A percentile compares a stretch with the other conserved stretches of the same genome.
phyloP scores from a whole-genome alignment of 2,329 filamentous ascomycete genomes.

The Cladophialophora carrionii region DNA sequence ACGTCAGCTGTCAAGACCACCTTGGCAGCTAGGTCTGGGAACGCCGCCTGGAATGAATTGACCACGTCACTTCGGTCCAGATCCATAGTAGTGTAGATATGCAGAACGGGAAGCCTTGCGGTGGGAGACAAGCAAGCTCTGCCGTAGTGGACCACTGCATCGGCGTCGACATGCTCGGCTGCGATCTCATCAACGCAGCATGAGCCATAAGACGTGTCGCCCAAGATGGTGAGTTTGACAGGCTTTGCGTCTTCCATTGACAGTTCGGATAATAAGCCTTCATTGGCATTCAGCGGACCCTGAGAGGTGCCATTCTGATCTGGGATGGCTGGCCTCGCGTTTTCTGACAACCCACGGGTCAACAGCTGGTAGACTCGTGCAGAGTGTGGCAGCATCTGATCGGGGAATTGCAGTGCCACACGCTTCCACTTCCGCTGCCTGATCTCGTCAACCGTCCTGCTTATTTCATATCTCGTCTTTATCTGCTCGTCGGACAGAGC shows the following conservation, averaged over 20 bases:
- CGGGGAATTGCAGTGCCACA: slow-evolving; percentile 93
- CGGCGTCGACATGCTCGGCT: slow-evolving; percentile 86
- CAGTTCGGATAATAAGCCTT: slow-evolving; percentile 17
- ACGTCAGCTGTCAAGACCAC: slow-evolving; percentile 87
- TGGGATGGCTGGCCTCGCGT: slow-evolving; percentile 1
- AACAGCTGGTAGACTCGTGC: slow-evolving; percentile 75
- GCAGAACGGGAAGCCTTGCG: slow-evolving; percentile 80
- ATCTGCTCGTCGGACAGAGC: slow-evolving; percentile 69
- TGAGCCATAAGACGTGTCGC: slow-evolving; percentile 93
- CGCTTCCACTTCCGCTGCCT: slow-evolving; percentile 70
- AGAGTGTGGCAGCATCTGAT: slow-evolving; percentile 86
- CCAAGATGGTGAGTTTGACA: slow-evolving; percentile 74
- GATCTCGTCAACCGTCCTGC: slow-evolving; percentile 76
- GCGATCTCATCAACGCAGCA: slow-evolving; percentile 98
- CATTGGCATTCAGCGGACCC: background rate
- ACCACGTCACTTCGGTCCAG: slow-evolving; percentile 66
- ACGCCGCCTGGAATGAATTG: slow-evolving; percentile 68
- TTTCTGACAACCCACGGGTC: slow-evolving; percentile 53
- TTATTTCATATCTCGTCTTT: slow-evolving; percentile 78
- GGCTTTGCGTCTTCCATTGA: slow-evolving; percentile 35
- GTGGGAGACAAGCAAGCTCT: slow-evolving; percentile 90
- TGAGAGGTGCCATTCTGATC: background rate
- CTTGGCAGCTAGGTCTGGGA: slow-evolving; percentile 64
- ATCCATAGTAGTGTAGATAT: slow-evolving; percentile 79
- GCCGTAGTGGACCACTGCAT: slow-evolving; percentile 93